Conservation (phyloP, 2,329 filamentous ascomycete species). For the Monosporascus cannonballus region DNA sequence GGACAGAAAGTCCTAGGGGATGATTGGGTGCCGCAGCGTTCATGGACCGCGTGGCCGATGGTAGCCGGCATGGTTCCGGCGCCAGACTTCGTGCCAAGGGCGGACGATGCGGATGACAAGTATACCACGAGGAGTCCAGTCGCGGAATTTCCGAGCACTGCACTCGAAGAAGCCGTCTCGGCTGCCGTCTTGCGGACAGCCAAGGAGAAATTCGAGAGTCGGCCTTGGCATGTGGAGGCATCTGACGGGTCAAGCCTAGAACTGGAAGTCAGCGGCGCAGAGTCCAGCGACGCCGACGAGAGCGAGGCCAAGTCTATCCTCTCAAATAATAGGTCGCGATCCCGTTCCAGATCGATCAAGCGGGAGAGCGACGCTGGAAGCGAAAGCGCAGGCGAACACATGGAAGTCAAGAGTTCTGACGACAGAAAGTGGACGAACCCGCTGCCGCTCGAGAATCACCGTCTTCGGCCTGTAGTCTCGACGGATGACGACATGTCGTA, state of each 20-base stretch:
- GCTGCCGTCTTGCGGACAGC: conserved; percentile 61
- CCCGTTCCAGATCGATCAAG: conserved; percentile 14
- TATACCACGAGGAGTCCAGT: conserved; percentile 44
- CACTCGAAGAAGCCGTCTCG: conserved; percentile 64
- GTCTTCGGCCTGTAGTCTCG: conserved; percentile 48
- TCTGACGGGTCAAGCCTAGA: conserved; percentile 6
- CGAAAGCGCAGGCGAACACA: conserved; percentile 11
- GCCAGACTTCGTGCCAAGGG: conserved; percentile 42
- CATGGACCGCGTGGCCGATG: conserved; percentile 86
- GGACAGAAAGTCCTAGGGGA: conserved; percentile 17
- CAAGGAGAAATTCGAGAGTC: conserved; percentile 53
- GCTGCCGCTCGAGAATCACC: conserved; percentile 1
- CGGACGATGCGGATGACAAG: conserved; percentile 31
- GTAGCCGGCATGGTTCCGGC: conserved; percentile 54
- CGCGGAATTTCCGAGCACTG: conserved; percentile 45
- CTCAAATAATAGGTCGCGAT: conserved; percentile 1
- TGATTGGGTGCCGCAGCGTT: conserved; percentile 46
- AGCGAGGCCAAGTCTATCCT: conserved; percentile 8
- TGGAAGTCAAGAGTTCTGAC: conserved; percentile 14
- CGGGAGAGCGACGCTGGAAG: conserved; percentile 4
- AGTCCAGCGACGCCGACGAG: conserved; percentile 9
- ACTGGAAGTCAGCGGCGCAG: conserved; percentile 7
- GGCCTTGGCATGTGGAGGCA: conserved; percentile 26
- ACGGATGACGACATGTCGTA: conserved; percentile 66
- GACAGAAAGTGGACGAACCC: not conserved